Conservation (phyloP, 495 filamentous ascomycete genomes). For the Symbiotaphrina buchneri region DNA sequence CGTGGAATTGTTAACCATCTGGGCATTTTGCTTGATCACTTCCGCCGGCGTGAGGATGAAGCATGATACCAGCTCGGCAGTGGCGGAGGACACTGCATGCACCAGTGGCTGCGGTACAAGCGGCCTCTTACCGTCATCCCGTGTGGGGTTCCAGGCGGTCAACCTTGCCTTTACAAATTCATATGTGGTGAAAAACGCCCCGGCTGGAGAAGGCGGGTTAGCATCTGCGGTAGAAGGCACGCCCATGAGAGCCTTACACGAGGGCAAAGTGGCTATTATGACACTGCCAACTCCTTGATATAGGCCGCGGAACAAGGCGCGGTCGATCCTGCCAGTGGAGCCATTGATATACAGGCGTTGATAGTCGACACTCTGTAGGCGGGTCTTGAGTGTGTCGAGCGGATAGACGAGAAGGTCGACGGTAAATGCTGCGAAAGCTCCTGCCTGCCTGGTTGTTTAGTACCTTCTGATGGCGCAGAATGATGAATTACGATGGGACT, state of each 20-base stretch:
- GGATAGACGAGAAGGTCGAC: conserved; percentile 70
- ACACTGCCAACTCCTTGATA: conserved; percentile 84
- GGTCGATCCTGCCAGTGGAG: conserved; percentile 25
- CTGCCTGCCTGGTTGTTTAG: conserved; percentile 26
- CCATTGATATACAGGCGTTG: conserved; percentile 33
- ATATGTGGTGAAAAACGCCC: conserved; percentile 80
- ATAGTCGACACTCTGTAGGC: conserved; percentile 59
- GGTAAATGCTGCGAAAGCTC: conserved; percentile 57
- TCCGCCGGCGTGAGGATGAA: conserved; percentile 74
- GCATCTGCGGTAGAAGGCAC: conserved; percentile 3
- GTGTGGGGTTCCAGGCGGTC: conserved; percentile 17
- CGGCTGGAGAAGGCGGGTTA: conserved; percentile 38
- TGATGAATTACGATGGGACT: too few species aligned
- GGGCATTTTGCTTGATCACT: conserved; percentile 84
- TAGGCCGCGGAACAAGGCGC: conserved; percentile 43
- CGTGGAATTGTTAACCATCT: conserved; percentile 30
- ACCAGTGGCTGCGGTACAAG: conserved; percentile 37
- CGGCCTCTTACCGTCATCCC: conserved; percentile 9
- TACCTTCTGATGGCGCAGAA: too few species aligned
- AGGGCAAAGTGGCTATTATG: conserved; percentile 68
- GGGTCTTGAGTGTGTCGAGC: conserved; percentile 68
- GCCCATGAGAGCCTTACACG: conserved; percentile 25
- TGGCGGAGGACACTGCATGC: conserved; percentile 46
- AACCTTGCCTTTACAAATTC: conserved; percentile 47
- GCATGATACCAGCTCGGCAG: conserved; percentile 63